These are phyloP conservation scores for Lichtheimia corymbifera DNA, from an alignment of 371 early-diverging fungal species.

Conservation along the genomic window DNA sequence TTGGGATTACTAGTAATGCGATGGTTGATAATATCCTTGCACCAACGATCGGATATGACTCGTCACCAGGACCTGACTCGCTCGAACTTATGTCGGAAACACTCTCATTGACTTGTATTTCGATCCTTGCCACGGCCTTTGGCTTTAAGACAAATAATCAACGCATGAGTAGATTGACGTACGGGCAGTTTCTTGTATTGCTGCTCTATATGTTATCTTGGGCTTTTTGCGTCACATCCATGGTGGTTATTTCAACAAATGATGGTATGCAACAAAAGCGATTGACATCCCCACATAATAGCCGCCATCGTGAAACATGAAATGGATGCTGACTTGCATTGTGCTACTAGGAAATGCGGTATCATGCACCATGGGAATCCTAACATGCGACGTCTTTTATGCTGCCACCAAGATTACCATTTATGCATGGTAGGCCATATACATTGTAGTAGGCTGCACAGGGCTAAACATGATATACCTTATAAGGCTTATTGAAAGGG, in stretches of 20 bases:
- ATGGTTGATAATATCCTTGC: too few relatives aligned
- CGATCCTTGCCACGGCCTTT: constrained; percentile 13
- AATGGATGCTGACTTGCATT: not conserved
- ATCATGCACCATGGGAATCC: constrained; percentile 26
- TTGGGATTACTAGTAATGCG: too few relatives aligned
- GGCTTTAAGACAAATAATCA: constrained; percentile 20
- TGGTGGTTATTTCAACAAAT: constrained; percentile 22
- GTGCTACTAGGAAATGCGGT: constrained; percentile 18
- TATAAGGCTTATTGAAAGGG: constrained; percentile 30
- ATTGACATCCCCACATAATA: not conserved
- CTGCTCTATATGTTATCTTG: constrained; percentile 18
- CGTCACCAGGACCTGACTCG: constrained; percentile 13
- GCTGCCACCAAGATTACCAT: constrained; percentile 25
- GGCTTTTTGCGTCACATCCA: constrained; percentile 20
- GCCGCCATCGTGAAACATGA: too few relatives aligned
- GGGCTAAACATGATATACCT: not conserved
- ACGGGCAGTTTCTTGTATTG: constrained; percentile 19
- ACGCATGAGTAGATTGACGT: constrained; percentile 13
- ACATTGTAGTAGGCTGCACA: not conserved
- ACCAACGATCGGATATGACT: not conserved
- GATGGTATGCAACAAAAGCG: constrained; percentile 9
- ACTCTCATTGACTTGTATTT: constrained; percentile 20
- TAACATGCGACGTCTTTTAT: constrained; percentile 30
- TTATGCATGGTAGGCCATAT: constrained; percentile 22
- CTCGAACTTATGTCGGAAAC: constrained; percentile 19